Base-by-base conservation (phyloP, 2,329 filamentous ascomycete genomes). In the Lojkania enalia region DNA sequence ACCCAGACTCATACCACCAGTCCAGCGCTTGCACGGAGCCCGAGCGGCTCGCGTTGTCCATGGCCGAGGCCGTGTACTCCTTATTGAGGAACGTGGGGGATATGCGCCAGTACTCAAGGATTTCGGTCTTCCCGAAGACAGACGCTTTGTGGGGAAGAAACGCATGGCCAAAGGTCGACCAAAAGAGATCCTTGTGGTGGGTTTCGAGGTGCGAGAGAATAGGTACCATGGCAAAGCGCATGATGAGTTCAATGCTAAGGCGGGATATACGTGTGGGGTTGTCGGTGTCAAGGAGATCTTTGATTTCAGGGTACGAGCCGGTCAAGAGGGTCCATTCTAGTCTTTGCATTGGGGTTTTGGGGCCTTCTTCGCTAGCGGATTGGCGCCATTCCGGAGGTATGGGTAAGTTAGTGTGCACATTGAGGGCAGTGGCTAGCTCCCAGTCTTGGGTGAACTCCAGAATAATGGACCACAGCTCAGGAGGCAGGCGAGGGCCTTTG, bases 41-140 rank as follows among this genome's bases (percentile, higher is more conserved):
- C 46, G 89, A 86, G 42, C 87, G 85, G 1, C 88, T 95, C 5
- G 92, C 92, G 20, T 87, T 87, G 63, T 97, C 90, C 19, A 97
- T 79, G 9, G 90, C 88, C 67, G 95, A 90, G 29, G 81, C 76
- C 39, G 87, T 87, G 67, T 96, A 96, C 61, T 95, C 88, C 63
- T 92, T 91, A 49, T 87, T 88, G 2, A 90, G 77, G 52, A 96
- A 92, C 11, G 85, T 88, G 0, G 85, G 83, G 12, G 88, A 91
- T 21, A 86, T 87, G 39, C 85, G 84, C 92, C 92, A 97, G 82
- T 91, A 96, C 52, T 94, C 88, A 6, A 97, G 76, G 21, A 97
- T 87, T 48, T 90, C 87, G 1, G 83, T 84, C 39, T 88, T 86
- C 35, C 88, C 89, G 64, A 94, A 96, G 51, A 91, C 87, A 2